Percentiles rank a stretch among this genome's conserved stretches.
Evolutionary conservation across 352 stramenopile genomes (phyloP).

Genomic region (Globisporangium cederbergense): DNA sequence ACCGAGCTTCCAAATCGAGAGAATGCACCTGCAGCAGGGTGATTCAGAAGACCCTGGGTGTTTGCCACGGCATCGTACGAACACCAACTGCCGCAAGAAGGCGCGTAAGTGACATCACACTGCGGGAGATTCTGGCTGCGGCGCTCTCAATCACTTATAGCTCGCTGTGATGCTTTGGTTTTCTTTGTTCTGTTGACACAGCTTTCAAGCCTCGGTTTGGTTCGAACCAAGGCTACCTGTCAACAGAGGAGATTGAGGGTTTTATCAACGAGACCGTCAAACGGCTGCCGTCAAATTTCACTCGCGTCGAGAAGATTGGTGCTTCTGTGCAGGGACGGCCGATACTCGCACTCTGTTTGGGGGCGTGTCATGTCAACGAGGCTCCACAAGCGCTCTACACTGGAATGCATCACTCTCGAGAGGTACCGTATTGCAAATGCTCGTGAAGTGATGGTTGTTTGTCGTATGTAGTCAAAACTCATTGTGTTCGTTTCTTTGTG

Average conservation of each 20-base stretch:
- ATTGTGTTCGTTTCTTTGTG: background rate
- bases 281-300: conserved; percentile 36
- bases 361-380: conserved; percentile 31
- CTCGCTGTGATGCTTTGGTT: background rate
- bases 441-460: background rate
- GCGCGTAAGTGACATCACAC: conserved; percentile 22
- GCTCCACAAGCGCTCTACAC: conserved; percentile 72
- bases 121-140: background rate
- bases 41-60: conserved; percentile 32
- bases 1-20: conserved; percentile 20
- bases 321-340: conserved; percentile 53
- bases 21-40: conserved; percentile 23
- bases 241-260: conserved; percentile 48
- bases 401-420: conserved; percentile 80
- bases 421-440: conserved; percentile 30
- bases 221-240: conserved; percentile 60
- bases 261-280: conserved; percentile 46
- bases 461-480: background rate
- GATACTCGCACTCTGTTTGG: conserved; percentile 67
- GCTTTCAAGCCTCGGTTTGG: conserved; percentile 51
- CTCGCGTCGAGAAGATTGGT: conserved; percentile 55
- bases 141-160: background rate
- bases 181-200: conserved; percentile 11
- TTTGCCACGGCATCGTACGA: conserved; percentile 26
- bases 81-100: conserved; percentile 42